Base-by-base conservation (phyloP, 164 flowering plant genomes). In the Nymphaea colorata region DNA sequence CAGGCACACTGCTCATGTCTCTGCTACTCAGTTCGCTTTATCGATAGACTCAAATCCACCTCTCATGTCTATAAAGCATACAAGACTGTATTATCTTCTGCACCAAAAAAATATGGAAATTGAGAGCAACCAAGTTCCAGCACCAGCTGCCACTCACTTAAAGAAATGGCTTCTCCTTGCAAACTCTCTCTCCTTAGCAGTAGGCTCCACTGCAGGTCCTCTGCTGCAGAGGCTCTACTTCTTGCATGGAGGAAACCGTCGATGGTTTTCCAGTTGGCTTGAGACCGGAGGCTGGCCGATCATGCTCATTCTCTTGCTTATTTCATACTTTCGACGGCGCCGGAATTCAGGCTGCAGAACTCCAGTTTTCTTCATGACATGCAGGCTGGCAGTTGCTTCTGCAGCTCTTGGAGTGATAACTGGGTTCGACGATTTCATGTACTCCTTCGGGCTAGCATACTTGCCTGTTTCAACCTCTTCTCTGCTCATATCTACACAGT, bases 321-420 rank as follows among this genome's bases (percentile, higher is more conserved):
- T 66, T 57, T 41, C 36, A 6, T 42, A 42, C 14, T 14, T 10
- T 3, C 66, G 66, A 17, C 5, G 14, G 44, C 66, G 42, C 8
- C 44, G 44, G n/a, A 12, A 17, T 59, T 59, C 17, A 59, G n/a
- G 61, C 4, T 4, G 15, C 36, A 25, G 36, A 25, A 25, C 36
- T 25, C 65, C 65, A 12, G 14, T 4, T 12, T n/a, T 62, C 42
- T 62, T 16, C 65, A 10, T 55, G 12, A 55, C 59, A 10, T 1
- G 10, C 59, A 10, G 12, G 12, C 16, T 55, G 59, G 59, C 59
- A 10, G 12, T 55, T 16, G 12, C 10, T 8, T 8, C 71, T 4
- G 79, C 76, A 3, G 61, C 67, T 25, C 65, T 83, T 36, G 92
- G 96, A 6, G 2, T 67, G 17, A 44, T 76, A 4, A 62, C 61